These are phyloP conservation scores for Picea glauca DNA, from an alignment of 75 land plant species.

Conservation along the genomic window DNA sequence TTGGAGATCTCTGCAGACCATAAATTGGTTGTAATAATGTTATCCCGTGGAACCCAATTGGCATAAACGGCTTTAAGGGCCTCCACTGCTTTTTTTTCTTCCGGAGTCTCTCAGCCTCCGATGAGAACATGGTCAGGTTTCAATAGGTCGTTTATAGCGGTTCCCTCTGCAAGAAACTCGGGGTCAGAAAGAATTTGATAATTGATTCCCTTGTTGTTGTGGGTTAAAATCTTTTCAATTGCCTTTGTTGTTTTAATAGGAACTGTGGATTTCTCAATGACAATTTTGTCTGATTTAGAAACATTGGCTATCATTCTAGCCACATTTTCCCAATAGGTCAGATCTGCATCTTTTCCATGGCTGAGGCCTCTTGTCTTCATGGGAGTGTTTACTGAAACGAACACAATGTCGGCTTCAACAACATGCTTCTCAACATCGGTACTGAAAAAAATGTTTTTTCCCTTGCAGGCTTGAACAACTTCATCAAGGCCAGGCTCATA, in stretches of 20 bases:
- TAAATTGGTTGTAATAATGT: no score
- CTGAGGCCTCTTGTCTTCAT: constrained; percentile 78
- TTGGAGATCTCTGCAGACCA: no score
- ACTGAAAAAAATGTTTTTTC: constrained; percentile 80
- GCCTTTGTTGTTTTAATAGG: constrained; percentile 52
- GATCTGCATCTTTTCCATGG: constrained; percentile 63
- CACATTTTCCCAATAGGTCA: constrained; percentile 56
- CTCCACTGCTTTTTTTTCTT: no score
- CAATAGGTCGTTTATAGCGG: constrained; percentile 36
- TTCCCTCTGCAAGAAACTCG: constrained; percentile 55
- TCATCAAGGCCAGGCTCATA: constrained; percentile 51
- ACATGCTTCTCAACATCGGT: constrained; percentile 70
- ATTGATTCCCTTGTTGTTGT: constrained; percentile 48
- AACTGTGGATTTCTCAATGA: constrained; percentile 56
- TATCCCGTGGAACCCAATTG: not conserved
- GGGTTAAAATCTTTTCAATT: constrained; percentile 50
- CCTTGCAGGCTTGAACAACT: constrained; percentile 49
- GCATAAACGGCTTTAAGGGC: constrained; percentile 16
- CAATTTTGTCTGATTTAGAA: constrained; percentile 50
- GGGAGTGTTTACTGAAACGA: constrained; percentile 79
- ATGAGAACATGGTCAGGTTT: constrained; percentile 30
- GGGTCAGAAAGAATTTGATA: constrained; percentile 54
- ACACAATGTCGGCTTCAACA: constrained; percentile 44
- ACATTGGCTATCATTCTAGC: constrained; percentile 53
- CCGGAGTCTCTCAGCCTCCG: not conserved